Conservation (phyloP, 352 stramenopile genomes). For the Pythium utonaiense region DNA sequence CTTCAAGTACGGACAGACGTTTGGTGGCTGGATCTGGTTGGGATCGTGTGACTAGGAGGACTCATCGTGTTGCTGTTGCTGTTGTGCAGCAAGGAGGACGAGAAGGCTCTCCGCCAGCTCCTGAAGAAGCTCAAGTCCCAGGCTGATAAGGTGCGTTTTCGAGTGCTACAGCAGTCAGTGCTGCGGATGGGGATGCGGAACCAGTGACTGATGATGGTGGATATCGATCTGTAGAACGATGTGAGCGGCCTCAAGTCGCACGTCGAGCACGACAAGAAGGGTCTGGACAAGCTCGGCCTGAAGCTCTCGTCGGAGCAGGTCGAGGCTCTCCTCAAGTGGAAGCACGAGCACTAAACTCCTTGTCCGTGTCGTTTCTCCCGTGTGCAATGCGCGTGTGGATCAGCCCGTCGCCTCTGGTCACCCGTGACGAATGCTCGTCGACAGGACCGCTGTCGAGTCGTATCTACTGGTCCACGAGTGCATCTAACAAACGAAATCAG, state of each 20-base stretch:
- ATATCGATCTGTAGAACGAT: slow-evolving; percentile 32
- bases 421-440: neutral
- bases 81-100: slow-evolving; percentile 74
- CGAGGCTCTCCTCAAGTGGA: slow-evolving; percentile 85
- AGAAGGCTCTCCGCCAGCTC: slow-evolving; percentile 83
- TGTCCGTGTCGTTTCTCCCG: neutral
- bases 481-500: neutral
- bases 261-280: slow-evolving; percentile 72
- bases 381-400: neutral
- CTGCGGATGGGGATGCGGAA: neutral
- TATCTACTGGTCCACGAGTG: neutral
- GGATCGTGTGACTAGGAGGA: neutral
- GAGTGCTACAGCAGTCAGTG: no score
- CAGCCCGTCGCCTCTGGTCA: neutral
- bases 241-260: slow-evolving; percentile 61
- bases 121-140: slow-evolving; percentile 87
- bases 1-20: slow-evolving; percentile 66
- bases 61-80: neutral
- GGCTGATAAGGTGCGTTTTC: slow-evolving; percentile 47
- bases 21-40: neutral
- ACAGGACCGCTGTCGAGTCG: neutral
- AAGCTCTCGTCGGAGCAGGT: slow-evolving; percentile 66
- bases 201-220: neutral
- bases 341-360: slow-evolving; percentile 74
- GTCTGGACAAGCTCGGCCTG: slow-evolving; percentile 66